Percentiles rank a stretch among this genome's conserved stretches.
phyloP scores from a whole-genome alignment of 192 early-diverging fungal species.

The Backusella morwellensis region DNA sequence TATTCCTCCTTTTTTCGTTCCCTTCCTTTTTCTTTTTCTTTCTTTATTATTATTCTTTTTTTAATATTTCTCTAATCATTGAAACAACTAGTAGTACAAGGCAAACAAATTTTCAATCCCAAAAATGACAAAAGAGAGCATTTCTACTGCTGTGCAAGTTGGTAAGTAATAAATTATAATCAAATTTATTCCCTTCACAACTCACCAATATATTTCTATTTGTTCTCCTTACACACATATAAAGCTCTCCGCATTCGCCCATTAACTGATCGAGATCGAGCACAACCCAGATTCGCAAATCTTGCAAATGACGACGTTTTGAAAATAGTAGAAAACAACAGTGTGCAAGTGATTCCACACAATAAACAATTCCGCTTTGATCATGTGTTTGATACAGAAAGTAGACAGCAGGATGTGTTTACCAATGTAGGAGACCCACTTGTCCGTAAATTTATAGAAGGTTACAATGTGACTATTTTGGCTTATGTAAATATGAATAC shows the following conservation, averaged over 20 bases:
- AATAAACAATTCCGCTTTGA: constrained; percentile 29
- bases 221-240: background rate
- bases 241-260: constrained; percentile 31
- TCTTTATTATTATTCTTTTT: background rate
- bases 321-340: constrained; percentile 17
- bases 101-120: background rate
- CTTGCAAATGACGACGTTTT: constrained; percentile 25
- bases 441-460: constrained; percentile 45
- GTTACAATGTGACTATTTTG: constrained; percentile 92
- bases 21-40: background rate
- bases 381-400: constrained; percentile 32
- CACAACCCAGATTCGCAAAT: constrained; percentile 30
- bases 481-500: constrained; percentile 65
- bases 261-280: constrained; percentile 26
- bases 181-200: background rate
- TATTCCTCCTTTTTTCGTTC: background rate
- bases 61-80: background rate
- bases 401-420: constrained; percentile 28
- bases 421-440: constrained; percentile 15
- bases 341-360: constrained; percentile 25
- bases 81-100: background rate
- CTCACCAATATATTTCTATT: background rate
- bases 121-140: constrained; percentile 21
- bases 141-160: constrained; percentile 33
- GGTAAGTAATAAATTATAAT: constrained; percentile 13